Conservation (phyloP, 306 rosid genomes). For the Trichosanthes truncata region DNA sequence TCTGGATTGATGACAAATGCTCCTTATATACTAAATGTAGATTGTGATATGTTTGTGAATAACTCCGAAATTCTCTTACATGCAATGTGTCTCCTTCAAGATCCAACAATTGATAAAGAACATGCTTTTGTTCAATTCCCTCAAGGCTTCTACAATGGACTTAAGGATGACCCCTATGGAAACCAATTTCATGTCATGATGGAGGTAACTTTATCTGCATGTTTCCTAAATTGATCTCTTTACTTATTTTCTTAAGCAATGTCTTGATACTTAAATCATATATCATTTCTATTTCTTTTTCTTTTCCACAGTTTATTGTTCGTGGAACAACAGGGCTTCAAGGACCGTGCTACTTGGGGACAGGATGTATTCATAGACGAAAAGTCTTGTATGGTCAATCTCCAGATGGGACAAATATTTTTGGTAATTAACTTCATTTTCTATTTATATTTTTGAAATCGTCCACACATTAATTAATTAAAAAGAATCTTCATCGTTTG, state of each 20-base stretch:
- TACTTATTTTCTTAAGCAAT: no score
- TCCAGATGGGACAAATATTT: background rate
- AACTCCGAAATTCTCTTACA: constrained; percentile 31
- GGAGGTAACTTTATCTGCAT: constrained; percentile 29
- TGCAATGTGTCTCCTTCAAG: constrained; percentile 39
- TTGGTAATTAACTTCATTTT: background rate
- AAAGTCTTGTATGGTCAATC: background rate
- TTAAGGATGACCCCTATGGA: constrained; percentile 60
- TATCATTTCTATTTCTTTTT: background rate
- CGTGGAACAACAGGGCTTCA: background rate
- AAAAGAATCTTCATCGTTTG: no score
- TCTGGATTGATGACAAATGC: no score
- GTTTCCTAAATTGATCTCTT: no score
- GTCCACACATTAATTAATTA: no score
- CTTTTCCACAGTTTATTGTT: background rate
- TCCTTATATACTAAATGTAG: constrained; percentile 50
- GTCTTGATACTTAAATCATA: no score
- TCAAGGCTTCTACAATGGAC: constrained; percentile 27
- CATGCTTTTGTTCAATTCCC: constrained; percentile 52
- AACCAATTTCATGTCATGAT: constrained; percentile 12
- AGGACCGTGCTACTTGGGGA: constrained; percentile 3
- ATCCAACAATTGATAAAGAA: constrained; percentile 30
- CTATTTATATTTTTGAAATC: no score
- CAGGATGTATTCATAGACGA: no score
- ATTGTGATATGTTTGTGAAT: constrained; percentile 58